A percentile compares a stretch with the other conserved stretches of the same genome.
phyloP scores from a whole-genome alignment of 139 green algal species.

The Coelastrella sp. region DNA sequence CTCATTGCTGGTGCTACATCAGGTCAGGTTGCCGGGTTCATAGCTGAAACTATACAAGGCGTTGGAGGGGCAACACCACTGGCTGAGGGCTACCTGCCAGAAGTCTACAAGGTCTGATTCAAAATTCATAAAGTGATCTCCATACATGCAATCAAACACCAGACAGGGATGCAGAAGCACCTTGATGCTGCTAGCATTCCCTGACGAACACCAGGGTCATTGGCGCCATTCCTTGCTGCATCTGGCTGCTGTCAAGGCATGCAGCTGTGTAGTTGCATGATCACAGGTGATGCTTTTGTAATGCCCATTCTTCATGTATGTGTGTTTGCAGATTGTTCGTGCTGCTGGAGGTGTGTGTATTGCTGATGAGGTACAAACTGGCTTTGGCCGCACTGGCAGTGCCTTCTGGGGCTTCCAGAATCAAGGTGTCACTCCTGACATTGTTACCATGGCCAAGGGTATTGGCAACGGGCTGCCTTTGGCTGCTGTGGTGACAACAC shows the following conservation, averaged over 20 bases:
- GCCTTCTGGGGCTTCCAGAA: slow-evolving; percentile 97
- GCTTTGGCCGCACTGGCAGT: slow-evolving; percentile 94
- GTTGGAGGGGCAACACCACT: slow-evolving; percentile 90
- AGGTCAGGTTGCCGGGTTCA: slow-evolving; percentile 88
- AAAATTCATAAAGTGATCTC: too few relatives aligned
- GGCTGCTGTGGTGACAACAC: slow-evolving; percentile 96
- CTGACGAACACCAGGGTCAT: too few relatives aligned
- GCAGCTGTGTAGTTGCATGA: too few relatives aligned
- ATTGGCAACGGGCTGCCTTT: slow-evolving; percentile 98
- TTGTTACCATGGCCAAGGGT: slow-evolving; percentile 97
- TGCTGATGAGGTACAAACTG: slow-evolving; percentile 98
- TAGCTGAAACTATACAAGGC: slow-evolving; percentile 94
- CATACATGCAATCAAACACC: too few relatives aligned
- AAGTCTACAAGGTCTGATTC: slow-evolving; percentile 82
- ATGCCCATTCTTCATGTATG: too few relatives aligned
- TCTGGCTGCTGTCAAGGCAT: too few relatives aligned
- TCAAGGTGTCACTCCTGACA: slow-evolving; percentile 79
- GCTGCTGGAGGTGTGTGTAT: slow-evolving; percentile 95
- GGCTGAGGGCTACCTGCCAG: slow-evolving; percentile 89
- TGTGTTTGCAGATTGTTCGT: slow-evolving; percentile 72
- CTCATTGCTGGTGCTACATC: slow-evolving; percentile 77
- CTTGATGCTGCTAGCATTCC: too few relatives aligned
- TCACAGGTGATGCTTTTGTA: too few relatives aligned
- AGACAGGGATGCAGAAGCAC: too few relatives aligned
- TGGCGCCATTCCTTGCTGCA: too few relatives aligned